phyloP scores from a whole-genome alignment of 768 basidiomycete genomes.

The Daedaleopsis nitida region DNA sequence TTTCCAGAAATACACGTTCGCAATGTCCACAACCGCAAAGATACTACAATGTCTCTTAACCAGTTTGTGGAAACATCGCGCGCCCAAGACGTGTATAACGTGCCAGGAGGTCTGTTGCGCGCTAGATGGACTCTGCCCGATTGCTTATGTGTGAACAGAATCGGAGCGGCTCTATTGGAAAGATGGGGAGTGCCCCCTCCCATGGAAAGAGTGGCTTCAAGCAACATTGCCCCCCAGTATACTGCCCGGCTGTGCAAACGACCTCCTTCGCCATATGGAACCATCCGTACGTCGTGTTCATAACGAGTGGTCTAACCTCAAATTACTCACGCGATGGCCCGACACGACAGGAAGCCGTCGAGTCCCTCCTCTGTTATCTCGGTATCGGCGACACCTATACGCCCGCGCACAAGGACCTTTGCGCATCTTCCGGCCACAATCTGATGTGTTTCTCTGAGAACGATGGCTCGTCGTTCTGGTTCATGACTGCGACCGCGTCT shows the following conservation, averaged over 20 bases:
- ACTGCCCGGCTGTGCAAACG: slow-evolving; percentile 53
- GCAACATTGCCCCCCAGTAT: slow-evolving; percentile 53
- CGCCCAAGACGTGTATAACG: neutral
- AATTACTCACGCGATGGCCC: neutral
- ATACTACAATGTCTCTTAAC: slow-evolving; percentile 49
- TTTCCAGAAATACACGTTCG: slow-evolving; percentile 59
- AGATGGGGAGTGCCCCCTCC: slow-evolving; percentile 66
- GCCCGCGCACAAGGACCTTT: slow-evolving; percentile 83
- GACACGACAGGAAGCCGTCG: slow-evolving; percentile 51
- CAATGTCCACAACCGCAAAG: slow-evolving; percentile 60
- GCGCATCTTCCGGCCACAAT: slow-evolving; percentile 84
- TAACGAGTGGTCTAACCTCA: too few relatives aligned
- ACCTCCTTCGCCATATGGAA: slow-evolving; percentile 61
- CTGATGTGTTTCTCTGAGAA: slow-evolving; percentile 82
- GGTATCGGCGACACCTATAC: slow-evolving; percentile 85
- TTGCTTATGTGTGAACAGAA: slow-evolving; percentile 41
- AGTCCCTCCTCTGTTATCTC: slow-evolving; percentile 85
- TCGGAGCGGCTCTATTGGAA: slow-evolving; percentile 73
- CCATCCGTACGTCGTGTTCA: slow-evolving; percentile 42
- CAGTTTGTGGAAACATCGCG: slow-evolving; percentile 53
- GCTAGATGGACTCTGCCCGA: neutral
- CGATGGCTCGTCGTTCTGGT: slow-evolving; percentile 79
- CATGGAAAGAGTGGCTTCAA: slow-evolving; percentile 67
- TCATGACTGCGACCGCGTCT: slow-evolving; percentile 71
- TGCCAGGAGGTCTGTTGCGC: slow-evolving; percentile 16